A percentile compares a stretch with the other conserved stretches of the same genome.
Evolutionary conservation across 1,284 basidiomycete genomes (phyloP).

Genomic region (Xerocomus minutiporus): DNA sequence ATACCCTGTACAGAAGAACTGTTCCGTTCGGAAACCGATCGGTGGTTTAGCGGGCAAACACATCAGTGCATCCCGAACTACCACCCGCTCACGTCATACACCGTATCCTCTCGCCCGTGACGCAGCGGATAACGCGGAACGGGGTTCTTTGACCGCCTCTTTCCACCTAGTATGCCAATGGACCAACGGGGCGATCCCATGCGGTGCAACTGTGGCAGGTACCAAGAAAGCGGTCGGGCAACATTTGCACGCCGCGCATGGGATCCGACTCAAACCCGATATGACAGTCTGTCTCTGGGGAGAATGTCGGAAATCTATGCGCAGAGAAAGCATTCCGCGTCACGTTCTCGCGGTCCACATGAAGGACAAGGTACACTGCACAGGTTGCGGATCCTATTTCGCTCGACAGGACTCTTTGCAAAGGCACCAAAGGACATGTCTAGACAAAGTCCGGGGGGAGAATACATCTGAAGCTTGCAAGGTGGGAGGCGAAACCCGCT

Average conservation of each 20-base stretch:
- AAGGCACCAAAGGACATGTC: slow-evolving; percentile 21
- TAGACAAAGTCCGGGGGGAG: background rate
- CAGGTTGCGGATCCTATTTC: slow-evolving; percentile 13
- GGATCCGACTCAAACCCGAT: slow-evolving; percentile 3
- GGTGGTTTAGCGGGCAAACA: background rate
- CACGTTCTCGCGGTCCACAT: slow-evolving; percentile 24
- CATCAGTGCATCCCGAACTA: background rate
- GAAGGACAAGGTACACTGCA: slow-evolving; percentile 19
- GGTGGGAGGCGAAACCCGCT: background rate
- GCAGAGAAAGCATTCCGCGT: slow-evolving; percentile 22
- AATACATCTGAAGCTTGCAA: background rate
- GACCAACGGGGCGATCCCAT: background rate
- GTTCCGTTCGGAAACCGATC: background rate
- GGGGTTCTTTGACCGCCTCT: background rate
- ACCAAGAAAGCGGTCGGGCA: slow-evolving; percentile 14
- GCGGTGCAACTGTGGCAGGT: slow-evolving; percentile 1
- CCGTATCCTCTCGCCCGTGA: slow-evolving; percentile 8
- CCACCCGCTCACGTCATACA: background rate
- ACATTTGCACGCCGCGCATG: slow-evolving; percentile 14
- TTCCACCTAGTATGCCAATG: slow-evolving; percentile 12
- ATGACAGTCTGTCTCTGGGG: slow-evolving; percentile 16
- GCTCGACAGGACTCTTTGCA: slow-evolving; percentile 25
- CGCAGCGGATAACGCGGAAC: no score
- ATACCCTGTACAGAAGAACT: background rate
- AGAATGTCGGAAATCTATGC: slow-evolving; percentile 17